These are phyloP conservation scores for Dryas alaskensis DNA, from an alignment of 306 rosid genomes.

Conservation along the genomic window DNA sequence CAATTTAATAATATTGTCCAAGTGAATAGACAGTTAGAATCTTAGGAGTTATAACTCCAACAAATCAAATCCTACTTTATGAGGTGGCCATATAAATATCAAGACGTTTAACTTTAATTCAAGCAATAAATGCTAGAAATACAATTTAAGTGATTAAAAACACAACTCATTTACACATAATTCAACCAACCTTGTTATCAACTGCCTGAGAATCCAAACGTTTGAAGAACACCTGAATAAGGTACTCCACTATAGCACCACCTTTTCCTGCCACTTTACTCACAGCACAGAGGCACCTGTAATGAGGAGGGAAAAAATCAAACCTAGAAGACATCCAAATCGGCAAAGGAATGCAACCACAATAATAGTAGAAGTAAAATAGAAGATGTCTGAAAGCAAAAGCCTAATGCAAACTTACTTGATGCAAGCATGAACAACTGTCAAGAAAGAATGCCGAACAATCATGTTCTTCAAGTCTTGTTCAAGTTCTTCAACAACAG, in stretches of 20 bases:
- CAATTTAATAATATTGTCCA: background rate
- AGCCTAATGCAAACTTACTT: conserved; percentile 48
- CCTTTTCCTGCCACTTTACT: conserved; percentile 85
- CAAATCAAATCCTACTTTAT: background rate
- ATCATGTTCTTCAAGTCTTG: conserved; percentile 94
- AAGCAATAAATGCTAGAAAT: background rate
- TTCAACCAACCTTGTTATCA: conserved; percentile 54
- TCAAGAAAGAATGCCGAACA: conserved; percentile 86
- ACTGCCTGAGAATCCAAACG: conserved; percentile 65
- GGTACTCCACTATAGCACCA: conserved; percentile 67
- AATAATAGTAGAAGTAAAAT: background rate
- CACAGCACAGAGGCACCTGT: conserved; percentile 90
- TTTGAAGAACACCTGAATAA: conserved; percentile 78
- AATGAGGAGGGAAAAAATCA: conserved; percentile 9
- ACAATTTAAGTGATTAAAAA: background rate
- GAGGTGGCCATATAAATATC: background rate
- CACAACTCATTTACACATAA: background rate
- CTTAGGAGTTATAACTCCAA: background rate
- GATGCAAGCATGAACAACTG: conserved; percentile 98
- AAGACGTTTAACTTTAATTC: background rate
- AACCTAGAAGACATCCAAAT: background rate
- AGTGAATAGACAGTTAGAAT: background rate
- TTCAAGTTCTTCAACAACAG: conserved; percentile 84
- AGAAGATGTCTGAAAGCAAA: conserved; percentile 10
- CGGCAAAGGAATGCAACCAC: background rate